These are phyloP conservation scores for Scleroderma citrinum DNA, from an alignment of 768 basidiomycete genomes.

Conservation along the genomic window DNA sequence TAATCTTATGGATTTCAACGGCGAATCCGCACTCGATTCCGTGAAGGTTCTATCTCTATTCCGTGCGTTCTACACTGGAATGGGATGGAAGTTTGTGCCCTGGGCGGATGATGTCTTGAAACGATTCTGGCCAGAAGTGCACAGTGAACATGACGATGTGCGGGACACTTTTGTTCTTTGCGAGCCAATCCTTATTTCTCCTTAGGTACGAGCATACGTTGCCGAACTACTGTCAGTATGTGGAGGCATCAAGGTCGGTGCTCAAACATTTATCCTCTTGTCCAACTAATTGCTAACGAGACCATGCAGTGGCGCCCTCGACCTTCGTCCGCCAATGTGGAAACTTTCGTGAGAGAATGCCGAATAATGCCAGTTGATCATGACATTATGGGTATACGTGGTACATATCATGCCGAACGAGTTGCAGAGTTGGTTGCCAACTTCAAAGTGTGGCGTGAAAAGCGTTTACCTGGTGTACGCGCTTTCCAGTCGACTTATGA, in stretches of 20 bases:
- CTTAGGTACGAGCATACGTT: constrained; percentile 67
- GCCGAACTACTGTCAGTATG: constrained; percentile 70
- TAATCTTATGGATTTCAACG: constrained; percentile 64
- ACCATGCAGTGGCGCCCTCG: constrained; percentile 52
- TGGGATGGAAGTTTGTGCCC: constrained; percentile 74
- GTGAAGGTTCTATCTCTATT: constrained; percentile 64
- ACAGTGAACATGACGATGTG: constrained; percentile 77
- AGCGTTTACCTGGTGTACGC: constrained; percentile 66
- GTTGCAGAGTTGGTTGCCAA: constrained; percentile 54
- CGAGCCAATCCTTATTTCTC: constrained; percentile 2
- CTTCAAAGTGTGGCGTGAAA: constrained; percentile 65
- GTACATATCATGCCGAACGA: constrained; percentile 52
- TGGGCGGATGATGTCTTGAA: constrained; percentile 69
- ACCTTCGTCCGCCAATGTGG: constrained; percentile 54
- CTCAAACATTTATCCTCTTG: not conserved
- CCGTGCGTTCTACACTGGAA: constrained; percentile 63
- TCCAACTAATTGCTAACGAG: not conserved
- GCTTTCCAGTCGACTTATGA: constrained; percentile 88
- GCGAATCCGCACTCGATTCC: constrained; percentile 78
- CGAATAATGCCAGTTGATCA: constrained; percentile 45
- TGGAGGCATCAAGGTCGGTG: constrained; percentile 65
- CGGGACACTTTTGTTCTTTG: not conserved
- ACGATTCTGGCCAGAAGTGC: constrained; percentile 64
- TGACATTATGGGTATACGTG: constrained; percentile 74
- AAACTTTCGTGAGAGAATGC: constrained; percentile 66